phyloP scores from a whole-genome alignment of 1,284 basidiomycete species.

The Sphaerobolus stellatus region DNA sequence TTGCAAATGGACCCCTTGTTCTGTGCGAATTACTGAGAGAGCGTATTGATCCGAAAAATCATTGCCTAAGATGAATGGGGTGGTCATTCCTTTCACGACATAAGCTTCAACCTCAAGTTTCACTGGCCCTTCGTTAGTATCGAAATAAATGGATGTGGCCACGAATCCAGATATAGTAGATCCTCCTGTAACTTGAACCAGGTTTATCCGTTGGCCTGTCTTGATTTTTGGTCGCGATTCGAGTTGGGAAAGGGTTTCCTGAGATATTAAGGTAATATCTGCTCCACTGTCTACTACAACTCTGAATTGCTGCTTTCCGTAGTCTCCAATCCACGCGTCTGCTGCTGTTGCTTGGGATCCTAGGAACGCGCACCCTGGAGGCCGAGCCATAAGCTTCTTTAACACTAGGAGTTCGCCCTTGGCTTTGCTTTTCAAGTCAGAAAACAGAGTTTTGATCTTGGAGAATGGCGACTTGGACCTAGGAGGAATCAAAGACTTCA shows the following conservation, averaged over 20 bases:
- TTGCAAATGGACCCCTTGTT: slow-evolving; percentile 20
- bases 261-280: slow-evolving; percentile 16
- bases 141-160: slow-evolving; percentile 24
- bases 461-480: too few relatives aligned
- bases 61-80: slow-evolving; percentile 31
- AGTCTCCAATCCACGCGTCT: background rate
- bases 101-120: slow-evolving; percentile 31
- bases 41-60: slow-evolving; percentile 31
- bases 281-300: slow-evolving; percentile 13
- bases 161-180: slow-evolving; percentile 28
- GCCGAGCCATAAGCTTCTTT: slow-evolving; percentile 23
- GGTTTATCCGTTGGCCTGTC: slow-evolving; percentile 14
- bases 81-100: slow-evolving; percentile 22
- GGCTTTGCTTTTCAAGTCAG: too few relatives aligned
- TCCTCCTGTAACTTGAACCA: slow-evolving; percentile 27
- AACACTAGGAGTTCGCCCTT: slow-evolving; percentile 16
- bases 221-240: slow-evolving; percentile 11
- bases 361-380: slow-evolving; percentile 26
- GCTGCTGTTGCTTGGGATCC: slow-evolving; percentile 12
- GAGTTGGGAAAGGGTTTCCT: background rate
- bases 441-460: background rate
- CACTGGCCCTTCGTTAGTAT: slow-evolving; percentile 25
- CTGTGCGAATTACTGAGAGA: slow-evolving; percentile 26
- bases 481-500: too few relatives aligned
- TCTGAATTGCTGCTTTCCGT: background rate